Base-by-base conservation (phyloP, 371 early-diverging fungal genomes). In the Polyrhizophydium stewartii region DNA sequence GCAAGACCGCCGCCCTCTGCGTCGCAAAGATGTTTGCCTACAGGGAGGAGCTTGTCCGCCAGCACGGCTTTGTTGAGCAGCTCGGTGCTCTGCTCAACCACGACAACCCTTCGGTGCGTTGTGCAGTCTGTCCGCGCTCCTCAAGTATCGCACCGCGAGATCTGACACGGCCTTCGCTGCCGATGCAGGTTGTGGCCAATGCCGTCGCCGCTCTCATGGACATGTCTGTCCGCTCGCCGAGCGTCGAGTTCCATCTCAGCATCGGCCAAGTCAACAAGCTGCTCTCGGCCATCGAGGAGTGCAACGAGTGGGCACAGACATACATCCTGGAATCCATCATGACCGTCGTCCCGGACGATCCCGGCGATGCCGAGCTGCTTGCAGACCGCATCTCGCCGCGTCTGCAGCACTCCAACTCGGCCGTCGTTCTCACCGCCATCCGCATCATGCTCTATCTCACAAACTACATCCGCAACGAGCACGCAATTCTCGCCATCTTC, bases 351-450 rank as follows among this genome's bases (percentile, higher is more conserved):
- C 91, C 93, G 22, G 66, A 76, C 53, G 84, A 84, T 37, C 66
- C 77, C 17, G 76, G 82, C 55, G 94, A 94, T 65, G 96, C 96
- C 1, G 92, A 91, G 66, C 79, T 81, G 63, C 76, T 94, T 37
- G 90, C 90, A 53, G 97, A 97, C 68, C 86, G 93, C 30, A 82
- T 93, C 60, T 73, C 88, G 24, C 93, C 97, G 33, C 85, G 96
- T 46, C 80, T 97, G 60, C 94, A 93, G 69, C 96, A 95, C 69
- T 90, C 89, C 12, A 95, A 95, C 69, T 87, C 91, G n/a, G 87
- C 89, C 45, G 92, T 95, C n/a, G 93, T 92, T 21, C 73, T 95
- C 53, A 77, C 90, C 19, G 90, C 93, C 21, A 79, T 91, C 58
- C 85, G 88, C 56, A 85, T 89, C 57, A 72, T 79, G 33, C 31